Evolutionary conservation across 2,329 filamentous ascomycete species (phyloP), one percentile per base, ranked within the genome.

Genomic region (Ascochyta pisi): DNA sequence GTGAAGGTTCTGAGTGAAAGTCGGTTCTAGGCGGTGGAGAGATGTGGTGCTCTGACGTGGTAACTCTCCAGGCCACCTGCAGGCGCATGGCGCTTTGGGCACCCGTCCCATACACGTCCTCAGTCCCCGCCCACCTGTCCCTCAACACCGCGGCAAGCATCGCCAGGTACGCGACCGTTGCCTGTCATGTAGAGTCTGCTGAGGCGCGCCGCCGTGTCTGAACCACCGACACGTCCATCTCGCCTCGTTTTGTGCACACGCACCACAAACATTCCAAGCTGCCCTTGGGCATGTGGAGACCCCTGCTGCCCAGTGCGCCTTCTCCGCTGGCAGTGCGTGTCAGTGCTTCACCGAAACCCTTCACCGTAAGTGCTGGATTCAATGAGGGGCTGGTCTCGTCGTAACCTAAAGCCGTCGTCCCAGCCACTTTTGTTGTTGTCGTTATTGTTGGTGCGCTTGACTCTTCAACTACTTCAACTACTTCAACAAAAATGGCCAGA

Each of bases 1-100:
- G 58, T 58, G 50, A 49, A 40, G 49, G 42, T 61, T 59, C 29
- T 43, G 51, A 33, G 26, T 8, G 35, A 43, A 12, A 3, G 16
- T n/a, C n/a, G 44, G 33, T 27, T 29, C 51, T 31, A 43, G 44
- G 51, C 51, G 39, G 51, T 49, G 31, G 44, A 22, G 34, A 44
- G 49, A 31, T 48, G 41, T 54, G 56, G 60, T 62, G 50, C 50
- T 59, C 50, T 65, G 62, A 65, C 62, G 62, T 65, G 63, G 55
- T 53, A 50, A 19, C 7, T 39, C 19, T n/a, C 16, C 44, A 24
- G 6, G 44, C 23, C n/a, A 15, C 16, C 13, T 38, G 23, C 34
- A 47, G 29, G 37, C 41, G 47, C 47, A 13, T n/a, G 6, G 33
- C 15, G 33, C 29, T 35, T 34, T 39, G 37, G 46, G 46, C 37